phyloP scores from a whole-genome alignment of 2,329 filamentous ascomycete species.

The Alternaria hordeiaustralica region DNA sequence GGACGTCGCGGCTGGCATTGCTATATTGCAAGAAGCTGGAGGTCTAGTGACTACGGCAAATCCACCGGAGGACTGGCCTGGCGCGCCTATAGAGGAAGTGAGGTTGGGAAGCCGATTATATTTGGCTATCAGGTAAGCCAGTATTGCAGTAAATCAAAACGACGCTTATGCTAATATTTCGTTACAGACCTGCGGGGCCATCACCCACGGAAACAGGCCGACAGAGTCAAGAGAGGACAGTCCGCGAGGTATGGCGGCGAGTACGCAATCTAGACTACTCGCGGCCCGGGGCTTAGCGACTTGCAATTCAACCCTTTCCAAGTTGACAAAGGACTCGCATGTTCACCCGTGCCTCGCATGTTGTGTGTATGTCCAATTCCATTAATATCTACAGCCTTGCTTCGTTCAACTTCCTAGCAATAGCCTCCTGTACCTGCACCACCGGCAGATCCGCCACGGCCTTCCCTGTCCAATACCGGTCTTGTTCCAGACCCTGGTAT shows the following conservation, averaged over 20 bases:
- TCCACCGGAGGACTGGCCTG: slow-evolving; percentile 65
- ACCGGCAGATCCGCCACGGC: slow-evolving; percentile 66
- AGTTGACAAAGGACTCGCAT: background rate
- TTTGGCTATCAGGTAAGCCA: slow-evolving; percentile 67
- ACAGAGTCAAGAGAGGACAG: slow-evolving; percentile 71
- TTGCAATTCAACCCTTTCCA: background rate
- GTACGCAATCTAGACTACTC: slow-evolving; percentile 71
- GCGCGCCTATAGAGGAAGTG: slow-evolving; percentile 64
- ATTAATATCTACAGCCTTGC: slow-evolving; percentile 25
- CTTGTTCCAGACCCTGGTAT: slow-evolving; percentile 76
- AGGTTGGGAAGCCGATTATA: slow-evolving; percentile 73
- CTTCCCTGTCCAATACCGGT: slow-evolving; percentile 68
- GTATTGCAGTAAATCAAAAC: background rate
- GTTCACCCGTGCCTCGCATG: background rate
- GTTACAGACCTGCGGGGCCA: slow-evolving; percentile 66
- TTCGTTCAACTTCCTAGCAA: slow-evolving; percentile 46
- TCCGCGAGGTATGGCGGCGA: slow-evolving; percentile 75
- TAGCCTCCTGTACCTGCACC: slow-evolving; percentile 63
- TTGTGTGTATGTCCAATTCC: background rate
- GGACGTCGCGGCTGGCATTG: slow-evolving; percentile 79
- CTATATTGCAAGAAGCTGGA: slow-evolving; percentile 74
- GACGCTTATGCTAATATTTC: background rate
- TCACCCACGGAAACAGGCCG: slow-evolving; percentile 67
- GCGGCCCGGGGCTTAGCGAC: slow-evolving; percentile 61
- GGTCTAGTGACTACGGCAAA: slow-evolving; percentile 77